Percentiles rank a stretch among this genome's conserved stretches.
Conservation (phyloP, 1,284 basidiomycete species). For the Sphagnurus paluster region DNA sequence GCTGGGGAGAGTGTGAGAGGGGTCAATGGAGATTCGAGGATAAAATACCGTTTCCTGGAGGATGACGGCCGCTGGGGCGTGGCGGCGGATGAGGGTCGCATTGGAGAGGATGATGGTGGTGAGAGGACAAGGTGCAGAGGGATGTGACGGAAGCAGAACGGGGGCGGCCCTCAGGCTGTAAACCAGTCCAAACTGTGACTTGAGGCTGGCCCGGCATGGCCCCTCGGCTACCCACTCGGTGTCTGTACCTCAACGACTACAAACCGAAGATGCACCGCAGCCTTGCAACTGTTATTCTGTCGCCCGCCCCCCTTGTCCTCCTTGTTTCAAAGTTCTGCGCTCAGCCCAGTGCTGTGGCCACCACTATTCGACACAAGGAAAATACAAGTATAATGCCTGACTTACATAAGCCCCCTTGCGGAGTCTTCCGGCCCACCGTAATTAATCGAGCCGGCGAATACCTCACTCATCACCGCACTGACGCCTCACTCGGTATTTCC, state of each 20-base stretch:
- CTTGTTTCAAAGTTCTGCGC: constrained; percentile 1
- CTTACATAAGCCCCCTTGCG: too few species aligned
- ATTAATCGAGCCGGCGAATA: neutral
- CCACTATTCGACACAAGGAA: constrained; percentile 1
- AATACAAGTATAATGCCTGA: constrained; percentile 6
- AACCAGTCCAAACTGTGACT: constrained; percentile 19
- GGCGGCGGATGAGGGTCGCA: constrained; percentile 10
- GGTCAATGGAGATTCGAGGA: constrained; percentile 15
- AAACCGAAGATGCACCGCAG: constrained; percentile 17
- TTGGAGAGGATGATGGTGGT: constrained; percentile 29
- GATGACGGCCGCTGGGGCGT: constrained; percentile 22
- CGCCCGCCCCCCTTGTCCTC: neutral
- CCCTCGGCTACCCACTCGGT: constrained; percentile 17
- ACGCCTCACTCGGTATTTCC: constrained; percentile 5
- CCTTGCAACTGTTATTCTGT: too few species aligned
- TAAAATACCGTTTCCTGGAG: constrained; percentile 33
- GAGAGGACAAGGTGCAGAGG: constrained; percentile 37
- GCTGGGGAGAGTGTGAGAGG: constrained; percentile 31
- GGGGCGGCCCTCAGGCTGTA: constrained; percentile 27
- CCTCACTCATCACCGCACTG: constrained; percentile 1
- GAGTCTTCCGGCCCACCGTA: neutral
- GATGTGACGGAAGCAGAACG: constrained; percentile 34
- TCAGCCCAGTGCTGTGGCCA: constrained; percentile 1
- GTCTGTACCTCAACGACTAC: constrained; percentile 2
- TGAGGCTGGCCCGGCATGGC: constrained; percentile 16